phyloP scores from a whole-genome alignment of 1,284 basidiomycete genomes.

The Cryptococcus hybrid region DNA sequence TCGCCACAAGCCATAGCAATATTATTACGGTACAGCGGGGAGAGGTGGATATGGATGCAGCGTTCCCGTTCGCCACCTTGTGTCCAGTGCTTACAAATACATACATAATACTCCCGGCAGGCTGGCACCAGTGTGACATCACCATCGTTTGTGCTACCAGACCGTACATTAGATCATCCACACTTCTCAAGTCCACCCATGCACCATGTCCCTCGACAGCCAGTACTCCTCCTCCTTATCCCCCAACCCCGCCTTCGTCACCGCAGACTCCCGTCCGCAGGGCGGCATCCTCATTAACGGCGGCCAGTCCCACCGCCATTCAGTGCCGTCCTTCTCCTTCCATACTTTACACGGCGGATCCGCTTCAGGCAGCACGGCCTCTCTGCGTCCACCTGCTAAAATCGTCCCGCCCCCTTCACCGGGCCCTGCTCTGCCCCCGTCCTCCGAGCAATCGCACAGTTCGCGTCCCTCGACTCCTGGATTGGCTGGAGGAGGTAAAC shows the following conservation, averaged over 20 bases:
- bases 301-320: neutral
- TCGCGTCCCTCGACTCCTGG: neutral
- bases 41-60: no score
- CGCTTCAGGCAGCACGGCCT: neutral
- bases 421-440: neutral
- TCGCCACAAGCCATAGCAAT: no score
- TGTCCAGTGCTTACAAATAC: no score
- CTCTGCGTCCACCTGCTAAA: neutral
- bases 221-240: conserved; percentile 13
- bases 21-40: no score
- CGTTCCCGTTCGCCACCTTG: no score
- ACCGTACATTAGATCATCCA: no score
- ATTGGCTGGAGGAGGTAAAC: neutral
- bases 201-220: no score
- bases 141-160: no score
- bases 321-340: neutral
- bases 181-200: no score
- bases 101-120: no score
- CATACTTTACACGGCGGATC: neutral
- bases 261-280: conserved; percentile 16
- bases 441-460: neutral
- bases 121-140: neutral
- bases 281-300: conserved; percentile 31
- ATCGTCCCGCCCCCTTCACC: neutral
- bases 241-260: conserved; percentile 21